phyloP scores from a whole-genome alignment of 192 early-diverging fungal genomes.

The Kickxella alabastrina region DNA sequence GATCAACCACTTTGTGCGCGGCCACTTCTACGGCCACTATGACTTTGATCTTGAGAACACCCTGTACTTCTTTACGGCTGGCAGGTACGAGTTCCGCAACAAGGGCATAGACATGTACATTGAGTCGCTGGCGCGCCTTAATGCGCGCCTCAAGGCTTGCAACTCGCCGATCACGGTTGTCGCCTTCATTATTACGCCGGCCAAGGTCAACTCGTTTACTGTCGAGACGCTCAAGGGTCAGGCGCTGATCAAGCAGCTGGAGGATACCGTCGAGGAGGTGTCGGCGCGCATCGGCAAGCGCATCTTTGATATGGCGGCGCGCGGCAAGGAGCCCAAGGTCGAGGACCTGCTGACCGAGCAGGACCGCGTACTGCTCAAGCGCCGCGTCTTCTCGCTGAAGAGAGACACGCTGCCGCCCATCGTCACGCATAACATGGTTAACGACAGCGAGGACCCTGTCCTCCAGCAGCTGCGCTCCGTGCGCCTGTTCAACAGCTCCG shows the following conservation, averaged over 20 bases:
- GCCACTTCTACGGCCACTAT: conserved; percentile 97
- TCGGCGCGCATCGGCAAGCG: conserved; percentile 77
- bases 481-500: conserved; percentile 81
- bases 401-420: conserved; percentile 82
- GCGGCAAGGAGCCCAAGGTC: conserved; percentile 71
- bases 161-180: conserved; percentile 89
- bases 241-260: conserved; percentile 92
- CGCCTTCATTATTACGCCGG: conserved; percentile 94
- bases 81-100: conserved; percentile 95
- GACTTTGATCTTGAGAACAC: conserved; percentile 96
- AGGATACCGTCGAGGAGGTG: conserved; percentile 83
- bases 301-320: conserved; percentile 84
- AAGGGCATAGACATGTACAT: conserved; percentile 98
- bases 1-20: conserved; percentile 94
- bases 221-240: conserved; percentile 97
- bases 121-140: conserved; percentile 84
- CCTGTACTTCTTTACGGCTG: conserved; percentile 95
- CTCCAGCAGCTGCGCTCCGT: conserved; percentile 74
- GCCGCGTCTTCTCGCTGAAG: conserved; percentile 93
- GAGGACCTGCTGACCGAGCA: conserved; percentile 72
- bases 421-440: conserved; percentile 94
- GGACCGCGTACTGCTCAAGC: conserved; percentile 86
- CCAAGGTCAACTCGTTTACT: conserved; percentile 84
- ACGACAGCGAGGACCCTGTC: conserved; percentile 83
- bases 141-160: conserved; percentile 74